Conservation (phyloP, 2,329 filamentous ascomycete species). For the Neospermospora avenae region DNA sequence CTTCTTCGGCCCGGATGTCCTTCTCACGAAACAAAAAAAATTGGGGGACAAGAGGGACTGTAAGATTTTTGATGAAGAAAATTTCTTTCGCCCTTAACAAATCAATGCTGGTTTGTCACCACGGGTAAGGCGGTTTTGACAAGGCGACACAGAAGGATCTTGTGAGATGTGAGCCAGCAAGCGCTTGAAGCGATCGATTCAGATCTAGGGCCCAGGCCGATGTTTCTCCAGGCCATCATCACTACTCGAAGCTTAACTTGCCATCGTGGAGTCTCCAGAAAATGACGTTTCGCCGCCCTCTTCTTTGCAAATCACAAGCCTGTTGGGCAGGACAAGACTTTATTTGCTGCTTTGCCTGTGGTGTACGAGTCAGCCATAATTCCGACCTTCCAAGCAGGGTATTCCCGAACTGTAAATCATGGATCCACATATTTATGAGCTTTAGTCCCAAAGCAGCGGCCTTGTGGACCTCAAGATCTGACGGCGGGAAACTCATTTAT, state of each 20-base stretch:
- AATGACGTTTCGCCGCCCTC: background rate
- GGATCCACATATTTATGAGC: background rate
- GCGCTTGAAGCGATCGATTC: background rate
- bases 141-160: background rate
- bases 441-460: background rate
- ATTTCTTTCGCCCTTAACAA: background rate
- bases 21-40: background rate
- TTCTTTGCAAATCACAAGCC: background rate
- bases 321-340: background rate
- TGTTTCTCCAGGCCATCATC: background rate
- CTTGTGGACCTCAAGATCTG: background rate
- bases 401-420: background rate
- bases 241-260: background rate
- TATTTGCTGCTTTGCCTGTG: background rate
- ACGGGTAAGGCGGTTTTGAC: background rate
- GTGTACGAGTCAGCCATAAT: background rate
- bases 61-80: background rate
- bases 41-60: background rate
- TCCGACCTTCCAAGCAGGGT: background rate
- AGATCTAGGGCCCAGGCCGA: background rate
- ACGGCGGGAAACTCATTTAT: slow-evolving; percentile 3
- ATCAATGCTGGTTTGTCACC: background rate
- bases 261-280: slow-evolving; percentile 3
- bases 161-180: background rate
- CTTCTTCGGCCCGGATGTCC: slow-evolving; percentile 1